Evolutionary conservation across 108 stramenopile species (phyloP).

Genomic region (Seminavis robusta): DNA sequence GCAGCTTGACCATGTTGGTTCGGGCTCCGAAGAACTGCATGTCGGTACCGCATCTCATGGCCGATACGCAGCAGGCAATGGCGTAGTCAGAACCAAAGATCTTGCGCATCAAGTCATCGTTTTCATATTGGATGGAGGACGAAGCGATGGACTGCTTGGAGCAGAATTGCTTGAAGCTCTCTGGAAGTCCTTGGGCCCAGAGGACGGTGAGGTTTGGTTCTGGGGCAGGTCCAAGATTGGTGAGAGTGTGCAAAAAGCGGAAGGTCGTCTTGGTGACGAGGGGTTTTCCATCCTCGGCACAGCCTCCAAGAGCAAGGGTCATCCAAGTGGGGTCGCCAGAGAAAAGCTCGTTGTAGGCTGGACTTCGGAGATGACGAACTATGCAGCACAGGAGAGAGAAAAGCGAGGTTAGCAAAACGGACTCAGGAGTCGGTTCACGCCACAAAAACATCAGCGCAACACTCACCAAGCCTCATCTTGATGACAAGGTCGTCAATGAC

Average conservation of each 20-base stretch:
- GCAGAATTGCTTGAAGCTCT: slow-evolving; percentile 55
- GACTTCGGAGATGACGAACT: slow-evolving; percentile 60
- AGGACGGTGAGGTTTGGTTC: slow-evolving; percentile 69
- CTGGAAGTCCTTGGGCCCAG: slow-evolving; percentile 48
- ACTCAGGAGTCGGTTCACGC: too few relatives aligned
- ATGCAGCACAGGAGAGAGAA: too few relatives aligned
- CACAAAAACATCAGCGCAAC: too few relatives aligned
- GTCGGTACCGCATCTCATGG: slow-evolving; percentile 57
- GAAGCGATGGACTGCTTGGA: slow-evolving; percentile 50
- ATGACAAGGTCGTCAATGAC: slow-evolving; percentile 40
- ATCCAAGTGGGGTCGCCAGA: slow-evolving; percentile 64
- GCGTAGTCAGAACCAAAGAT: slow-evolving; percentile 63
- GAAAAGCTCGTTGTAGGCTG: slow-evolving; percentile 64
- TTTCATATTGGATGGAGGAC: slow-evolving; percentile 56
- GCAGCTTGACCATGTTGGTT: slow-evolving; percentile 60
- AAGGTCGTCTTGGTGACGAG: slow-evolving; percentile 58
- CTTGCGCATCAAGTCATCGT: slow-evolving; percentile 59
- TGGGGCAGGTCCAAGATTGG: slow-evolving; percentile 41
- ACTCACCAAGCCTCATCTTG: slow-evolving; percentile 43
- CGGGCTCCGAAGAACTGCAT: slow-evolving; percentile 76
- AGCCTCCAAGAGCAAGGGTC: slow-evolving; percentile 55
- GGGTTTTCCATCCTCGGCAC: slow-evolving; percentile 36
- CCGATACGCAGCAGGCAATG: slow-evolving; percentile 70
- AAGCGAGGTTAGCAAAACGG: too few relatives aligned
- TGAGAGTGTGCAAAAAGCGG: slow-evolving; percentile 31